Percentiles rank a stretch among this genome's conserved stretches.
Evolutionary conservation across 2,329 filamentous ascomycete genomes (phyloP).

Genomic region (Penicillium hordei): DNA sequence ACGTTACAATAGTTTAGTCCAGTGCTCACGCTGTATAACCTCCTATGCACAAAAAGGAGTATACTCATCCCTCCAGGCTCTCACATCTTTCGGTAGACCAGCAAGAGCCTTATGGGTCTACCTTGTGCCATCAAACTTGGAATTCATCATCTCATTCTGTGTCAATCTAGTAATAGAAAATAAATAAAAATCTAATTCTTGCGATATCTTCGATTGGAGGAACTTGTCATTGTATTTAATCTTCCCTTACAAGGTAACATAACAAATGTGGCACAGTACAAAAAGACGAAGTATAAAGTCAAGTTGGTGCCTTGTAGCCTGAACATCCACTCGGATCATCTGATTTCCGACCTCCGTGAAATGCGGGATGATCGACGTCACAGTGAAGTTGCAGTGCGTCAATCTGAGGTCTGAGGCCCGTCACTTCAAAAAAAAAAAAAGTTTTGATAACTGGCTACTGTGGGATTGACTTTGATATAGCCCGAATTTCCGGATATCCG

Average conservation of each 20-base stretch:
- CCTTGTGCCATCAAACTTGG: not conserved
- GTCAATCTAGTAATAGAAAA: not conserved
- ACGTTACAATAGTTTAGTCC: not conserved
- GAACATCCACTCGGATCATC: constrained; percentile 16
- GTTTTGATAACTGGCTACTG: not conserved
- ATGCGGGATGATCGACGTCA: constrained; percentile 33
- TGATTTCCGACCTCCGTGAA: constrained; percentile 11
- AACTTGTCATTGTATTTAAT: not conserved
- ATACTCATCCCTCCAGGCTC: not conserved
- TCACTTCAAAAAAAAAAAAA: not conserved
- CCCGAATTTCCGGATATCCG: not conserved
- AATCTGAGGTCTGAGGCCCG: constrained; percentile 3
- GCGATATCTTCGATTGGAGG: accelerated
- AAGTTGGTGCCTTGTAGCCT: constrained; percentile 18
- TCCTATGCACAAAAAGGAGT: no score
- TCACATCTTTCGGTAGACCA: not conserved
- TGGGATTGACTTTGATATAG: not conserved
- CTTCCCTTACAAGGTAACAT: not conserved
- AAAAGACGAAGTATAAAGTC: not conserved
- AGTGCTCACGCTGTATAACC: not conserved
- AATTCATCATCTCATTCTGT: not conserved
- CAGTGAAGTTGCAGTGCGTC: constrained; percentile 10
- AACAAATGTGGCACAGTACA: not conserved
- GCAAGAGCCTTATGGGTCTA: not conserved
- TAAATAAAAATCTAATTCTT: no score